phyloP scores from a whole-genome alignment of 331 rosid species.

The Quercus lobata region DNA sequence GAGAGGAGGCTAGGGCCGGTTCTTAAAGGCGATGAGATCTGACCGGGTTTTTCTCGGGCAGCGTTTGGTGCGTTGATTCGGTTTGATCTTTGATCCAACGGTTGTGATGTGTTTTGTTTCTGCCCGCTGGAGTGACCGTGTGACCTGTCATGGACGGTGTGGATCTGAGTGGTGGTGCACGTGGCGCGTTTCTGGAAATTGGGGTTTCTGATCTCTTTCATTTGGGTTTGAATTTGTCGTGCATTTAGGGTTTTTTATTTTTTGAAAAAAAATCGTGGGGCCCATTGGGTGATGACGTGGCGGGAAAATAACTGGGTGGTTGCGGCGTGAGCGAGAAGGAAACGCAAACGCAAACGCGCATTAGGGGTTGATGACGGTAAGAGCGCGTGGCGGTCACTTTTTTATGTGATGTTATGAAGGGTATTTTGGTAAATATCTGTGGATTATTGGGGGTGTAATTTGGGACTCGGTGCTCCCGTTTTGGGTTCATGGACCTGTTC shows the following conservation, averaged over 20 bases:
- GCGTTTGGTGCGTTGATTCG: not conserved
- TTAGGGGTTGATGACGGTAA: not conserved
- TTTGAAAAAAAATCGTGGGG: not conserved
- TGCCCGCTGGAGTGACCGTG: constrained; percentile 36
- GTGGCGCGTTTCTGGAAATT: constrained; percentile 25
- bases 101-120: not conserved
- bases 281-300: constrained; percentile 34
- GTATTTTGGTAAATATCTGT: not conserved
- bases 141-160: constrained; percentile 54
- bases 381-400: constrained; percentile 7
- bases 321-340: constrained; percentile 14
- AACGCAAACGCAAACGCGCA: constrained; percentile 21
- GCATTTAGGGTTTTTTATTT: constrained; percentile 48
- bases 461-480: not conserved
- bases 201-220: not conserved
- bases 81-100: constrained; percentile 21
- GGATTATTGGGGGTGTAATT: not conserved
- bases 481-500: not conserved
- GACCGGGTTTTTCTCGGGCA: constrained; percentile 64
- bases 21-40: constrained; percentile 91
- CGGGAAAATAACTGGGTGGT: constrained; percentile 12
- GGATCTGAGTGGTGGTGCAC: not conserved
- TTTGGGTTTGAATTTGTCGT: constrained; percentile 45
- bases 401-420: not conserved
- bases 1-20: constrained; percentile 38